Conservation (phyloP, 2,329 filamentous ascomycete species). For the Botryotinia calthae region DNA sequence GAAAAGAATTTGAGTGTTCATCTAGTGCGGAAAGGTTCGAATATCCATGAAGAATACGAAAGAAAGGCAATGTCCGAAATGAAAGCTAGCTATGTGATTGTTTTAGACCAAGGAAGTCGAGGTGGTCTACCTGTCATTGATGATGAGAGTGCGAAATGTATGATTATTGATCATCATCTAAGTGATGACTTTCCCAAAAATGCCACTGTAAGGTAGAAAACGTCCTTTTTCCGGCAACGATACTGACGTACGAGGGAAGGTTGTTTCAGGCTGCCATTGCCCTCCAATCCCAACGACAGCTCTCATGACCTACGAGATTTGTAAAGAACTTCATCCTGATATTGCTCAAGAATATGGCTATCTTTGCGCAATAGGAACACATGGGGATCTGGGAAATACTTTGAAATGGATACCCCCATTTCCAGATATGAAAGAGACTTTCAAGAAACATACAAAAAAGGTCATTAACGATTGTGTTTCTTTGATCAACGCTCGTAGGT, state of each 20-base stretch:
- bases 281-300: constrained; percentile 65
- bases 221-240: background rate
- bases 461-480: constrained; percentile 61
- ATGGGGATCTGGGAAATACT: constrained; percentile 63
- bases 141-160: constrained; percentile 44
- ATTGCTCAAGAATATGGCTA: constrained; percentile 54
- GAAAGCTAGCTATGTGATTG: constrained; percentile 56
- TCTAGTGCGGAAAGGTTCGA: constrained; percentile 57
- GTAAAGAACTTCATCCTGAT: constrained; percentile 52
- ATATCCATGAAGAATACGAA: constrained; percentile 55
- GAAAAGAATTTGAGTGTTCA: constrained; percentile 54
- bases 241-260: constrained; percentile 33
- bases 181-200: constrained; percentile 55
- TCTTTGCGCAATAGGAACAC: constrained; percentile 63
- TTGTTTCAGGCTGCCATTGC: constrained; percentile 61
- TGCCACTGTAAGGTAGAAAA: constrained; percentile 25
- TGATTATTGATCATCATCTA: constrained; percentile 65
- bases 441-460: constrained; percentile 62
- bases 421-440: constrained; percentile 59
- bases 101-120: constrained; percentile 64
- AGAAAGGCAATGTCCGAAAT: constrained; percentile 50
- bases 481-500: constrained; percentile 57
- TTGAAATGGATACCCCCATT: constrained; percentile 66
- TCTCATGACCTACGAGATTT: constrained; percentile 63
- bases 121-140: constrained; percentile 53